Percentiles rank a stretch among this genome's conserved stretches.
These are phyloP conservation scores for Thelonectria rubi DNA, from an alignment of 2,329 filamentous ascomycete species.

Conservation along the genomic window DNA sequence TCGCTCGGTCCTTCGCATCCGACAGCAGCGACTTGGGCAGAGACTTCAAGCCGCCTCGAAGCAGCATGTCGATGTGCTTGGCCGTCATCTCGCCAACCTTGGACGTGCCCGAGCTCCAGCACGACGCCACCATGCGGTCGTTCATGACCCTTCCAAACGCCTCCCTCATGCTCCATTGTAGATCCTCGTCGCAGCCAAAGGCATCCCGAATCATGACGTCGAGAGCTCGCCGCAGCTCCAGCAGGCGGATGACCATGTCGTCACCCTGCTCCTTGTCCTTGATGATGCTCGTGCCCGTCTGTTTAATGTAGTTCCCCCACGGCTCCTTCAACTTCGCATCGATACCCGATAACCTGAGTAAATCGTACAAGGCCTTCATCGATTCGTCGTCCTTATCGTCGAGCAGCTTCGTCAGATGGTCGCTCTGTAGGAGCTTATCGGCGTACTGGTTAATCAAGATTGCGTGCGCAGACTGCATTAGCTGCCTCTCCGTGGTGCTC, in stretches of 20 bases:
- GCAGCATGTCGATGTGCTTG: constrained; percentile 90
- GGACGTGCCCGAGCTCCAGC: constrained; percentile 83
- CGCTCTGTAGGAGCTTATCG: constrained; percentile 69
- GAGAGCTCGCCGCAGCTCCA: constrained; percentile 81
- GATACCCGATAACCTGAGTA: constrained; percentile 77
- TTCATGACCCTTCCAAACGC: constrained; percentile 94
- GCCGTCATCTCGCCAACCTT: constrained; percentile 99
- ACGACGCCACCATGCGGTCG: constrained; percentile 76
- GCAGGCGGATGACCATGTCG: constrained; percentile 85
- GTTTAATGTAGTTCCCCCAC: constrained; percentile 82
- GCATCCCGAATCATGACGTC: constrained; percentile 80
- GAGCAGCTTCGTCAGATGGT: constrained; percentile 77
- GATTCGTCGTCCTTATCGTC: constrained; percentile 74
- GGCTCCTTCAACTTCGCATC: constrained; percentile 74
- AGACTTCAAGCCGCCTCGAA: constrained; percentile 87
- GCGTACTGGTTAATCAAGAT: constrained; percentile 76
- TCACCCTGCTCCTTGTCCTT: constrained; percentile 80
- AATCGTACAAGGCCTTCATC: constrained; percentile 78
- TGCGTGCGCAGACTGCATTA: constrained; percentile 77
- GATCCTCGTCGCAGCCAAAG: constrained; percentile 79
- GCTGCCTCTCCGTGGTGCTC: constrained; percentile 79
- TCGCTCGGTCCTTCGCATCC: constrained; percentile 65
- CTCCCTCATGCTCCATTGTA: constrained; percentile 82
- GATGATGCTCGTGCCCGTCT: constrained; percentile 79
- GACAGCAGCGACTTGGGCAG: constrained; percentile 75